Evolutionary conservation across 306 rosid species (phyloP), one percentile per base, ranked within the genome.

Genomic region (Cucumis cinereus): DNA sequence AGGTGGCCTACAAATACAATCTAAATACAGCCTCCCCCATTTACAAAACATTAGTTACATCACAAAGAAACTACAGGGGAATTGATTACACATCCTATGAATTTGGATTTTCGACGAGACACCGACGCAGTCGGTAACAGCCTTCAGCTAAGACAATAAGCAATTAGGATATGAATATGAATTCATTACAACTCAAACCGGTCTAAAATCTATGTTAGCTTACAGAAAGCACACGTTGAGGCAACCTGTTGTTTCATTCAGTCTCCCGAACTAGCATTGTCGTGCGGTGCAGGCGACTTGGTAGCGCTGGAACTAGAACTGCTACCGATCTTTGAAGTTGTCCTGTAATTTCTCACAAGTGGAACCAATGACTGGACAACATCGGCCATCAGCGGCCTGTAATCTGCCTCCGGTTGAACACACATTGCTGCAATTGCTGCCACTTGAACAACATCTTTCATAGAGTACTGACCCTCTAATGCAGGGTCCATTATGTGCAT

Each of bases 381-480:
- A 81, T 94, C 98, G 7, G 96, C 95, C 98, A 91, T 94, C 76
- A 94, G 91, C 2, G 98, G 98, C 78, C 98, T 85, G 81, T 94
- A 94, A 82, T 91, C 97, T 11, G 95, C 93, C 84, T 91, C 98
- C 0, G 96, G 97, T 76, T 94, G 98, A 59, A 94, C 97, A 53
- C 98, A 94, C 98, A 91, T 86, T 33, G 96, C 88, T 36, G 98
- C 97, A 76, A 94, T 91, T 30, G 98, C 98, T 2, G 98, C 96
- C 53, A 94, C 95, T 85, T 94, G 98, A 83, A 94, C 83, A 53
- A 87, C 95, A 77, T 91, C 98, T 85, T 94, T 94, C 96, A 91
- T 87, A 16, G 92, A 86, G 85, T 91, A 89, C 72, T 89, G 97
- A 67, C 95, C 97, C 82, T 91, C 97, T 78, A 94, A 74, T 57